Percentiles rank a stretch among this genome's conserved stretches.
phyloP scores from a whole-genome alignment of 164 flowering plant species.

The Chimonanthus salicifolius region DNA sequence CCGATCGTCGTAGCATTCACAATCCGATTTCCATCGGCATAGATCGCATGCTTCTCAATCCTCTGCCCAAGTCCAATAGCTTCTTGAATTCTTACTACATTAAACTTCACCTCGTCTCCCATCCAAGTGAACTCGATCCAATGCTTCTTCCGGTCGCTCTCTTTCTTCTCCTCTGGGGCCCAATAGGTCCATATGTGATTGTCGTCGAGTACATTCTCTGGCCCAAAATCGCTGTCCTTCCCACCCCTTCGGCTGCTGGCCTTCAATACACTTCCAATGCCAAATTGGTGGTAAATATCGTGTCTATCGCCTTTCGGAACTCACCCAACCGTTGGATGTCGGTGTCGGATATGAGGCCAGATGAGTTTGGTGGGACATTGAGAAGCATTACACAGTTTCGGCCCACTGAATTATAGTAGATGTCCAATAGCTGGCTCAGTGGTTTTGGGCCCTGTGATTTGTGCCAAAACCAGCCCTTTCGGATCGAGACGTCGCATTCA shows the following conservation, averaged over 20 bases:
- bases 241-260: conserved; percentile 87
- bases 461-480: conserved; percentile 96
- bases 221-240: conserved; percentile 41
- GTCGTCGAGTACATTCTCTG: conserved; percentile 51
- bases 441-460: conserved; percentile 60
- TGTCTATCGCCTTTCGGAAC: conserved; percentile 50
- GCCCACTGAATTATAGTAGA: conserved; percentile 89
- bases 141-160: conserved; percentile 15
- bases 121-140: conserved; percentile 62
- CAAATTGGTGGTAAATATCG: conserved; percentile 52
- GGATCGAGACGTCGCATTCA: conserved; percentile 88
- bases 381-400: conserved; percentile 72
- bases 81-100: conserved; percentile 86
- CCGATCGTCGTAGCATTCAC: conserved; percentile 66
- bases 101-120: conserved; percentile 42
- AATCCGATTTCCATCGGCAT: conserved; percentile 51
- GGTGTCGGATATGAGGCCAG: conserved; percentile 62
- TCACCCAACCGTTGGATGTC: conserved; percentile 52
- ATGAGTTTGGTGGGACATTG: conserved; percentile 83
- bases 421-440: conserved; percentile 53
- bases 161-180: conserved; percentile 52
- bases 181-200: conserved; percentile 88
- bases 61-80: conserved; percentile 92
- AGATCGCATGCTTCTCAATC: conserved; percentile 53
- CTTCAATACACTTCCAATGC: conserved; percentile 34